phyloP scores from a whole-genome alignment of 257 asterid species.

The Plantago elongata region DNA sequence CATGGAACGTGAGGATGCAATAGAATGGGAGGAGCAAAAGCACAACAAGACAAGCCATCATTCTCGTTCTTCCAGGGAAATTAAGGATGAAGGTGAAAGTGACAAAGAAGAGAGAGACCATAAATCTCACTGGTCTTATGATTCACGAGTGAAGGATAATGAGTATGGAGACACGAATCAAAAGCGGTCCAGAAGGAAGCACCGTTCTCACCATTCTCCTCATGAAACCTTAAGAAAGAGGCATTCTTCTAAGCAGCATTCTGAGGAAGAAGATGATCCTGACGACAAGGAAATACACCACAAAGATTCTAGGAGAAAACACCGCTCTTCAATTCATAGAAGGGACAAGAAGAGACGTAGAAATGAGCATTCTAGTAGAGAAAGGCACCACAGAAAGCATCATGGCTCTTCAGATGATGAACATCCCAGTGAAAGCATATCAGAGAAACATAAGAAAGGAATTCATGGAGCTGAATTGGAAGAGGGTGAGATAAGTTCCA shows the following conservation, averaged over 20 bases:
- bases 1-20: conserved; percentile 27
- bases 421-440: conserved; percentile 2
- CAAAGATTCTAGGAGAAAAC: conserved; percentile 41
- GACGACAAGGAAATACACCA: conserved; percentile 24
- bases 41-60: conserved; percentile 27
- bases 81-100: conserved; percentile 27
- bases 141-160: conserved; percentile 12
- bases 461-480: conserved; percentile 45
- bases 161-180: conserved; percentile 27
- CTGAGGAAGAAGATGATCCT: conserved; percentile 27
- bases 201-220: conserved; percentile 31
- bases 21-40: conserved; percentile 27
- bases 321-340: conserved; percentile 36
- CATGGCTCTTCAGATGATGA: conserved; percentile 33
- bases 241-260: conserved; percentile 35
- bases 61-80: conserved; percentile 31
- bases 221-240: conserved; percentile 40
- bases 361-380: conserved; percentile 36
- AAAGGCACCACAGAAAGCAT: conserved; percentile 24
- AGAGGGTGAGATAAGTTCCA: conserved; percentile 76
- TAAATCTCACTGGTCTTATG: too few relatives aligned
- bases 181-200: conserved; percentile 40
- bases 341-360: conserved; percentile 32
- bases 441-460: conserved; percentile 21
- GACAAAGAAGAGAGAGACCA: background rate